Percentiles rank a stretch among this genome's conserved stretches.
phyloP scores from a whole-genome alignment of 2,329 filamentous ascomycete genomes.

The Verticillium nubilum region DNA sequence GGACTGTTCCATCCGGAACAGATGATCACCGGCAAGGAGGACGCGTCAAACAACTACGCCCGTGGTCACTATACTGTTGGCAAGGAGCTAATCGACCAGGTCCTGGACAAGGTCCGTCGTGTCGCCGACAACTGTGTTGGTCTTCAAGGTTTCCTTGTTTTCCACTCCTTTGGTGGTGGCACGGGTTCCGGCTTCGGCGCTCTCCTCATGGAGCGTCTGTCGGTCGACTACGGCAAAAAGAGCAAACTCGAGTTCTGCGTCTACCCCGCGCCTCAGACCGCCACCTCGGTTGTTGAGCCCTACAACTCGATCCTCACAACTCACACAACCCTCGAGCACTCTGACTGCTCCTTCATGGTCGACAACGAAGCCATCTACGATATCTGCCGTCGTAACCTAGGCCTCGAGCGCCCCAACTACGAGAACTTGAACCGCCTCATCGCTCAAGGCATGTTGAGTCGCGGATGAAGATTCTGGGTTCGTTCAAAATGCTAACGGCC shows the following conservation, averaged over 20 bases:
- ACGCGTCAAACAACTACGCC: constrained; percentile 99
- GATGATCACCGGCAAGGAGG: constrained; percentile 99
- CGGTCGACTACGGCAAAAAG: constrained; percentile 99
- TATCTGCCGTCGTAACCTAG: constrained; percentile 96
- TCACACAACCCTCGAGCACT: constrained; percentile 98
- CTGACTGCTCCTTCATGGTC: constrained; percentile 99
- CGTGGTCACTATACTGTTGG: constrained; percentile 99
- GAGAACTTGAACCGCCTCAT: constrained; percentile 99
- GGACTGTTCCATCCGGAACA: constrained; percentile 97
- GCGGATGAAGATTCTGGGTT: neutral
- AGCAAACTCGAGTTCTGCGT: constrained; percentile 99
- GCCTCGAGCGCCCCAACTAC: constrained; percentile 94
- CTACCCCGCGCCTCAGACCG: constrained; percentile 95
- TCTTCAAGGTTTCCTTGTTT: constrained; percentile 98
- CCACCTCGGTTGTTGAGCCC: constrained; percentile 96
- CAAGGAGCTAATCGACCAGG: constrained; percentile 98
- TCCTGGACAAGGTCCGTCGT: constrained; percentile 94
- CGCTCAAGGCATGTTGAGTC: constrained; percentile 66
- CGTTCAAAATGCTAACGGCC: constrained; percentile 14
- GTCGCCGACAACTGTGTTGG: constrained; percentile 97
- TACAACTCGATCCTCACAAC: constrained; percentile 99
- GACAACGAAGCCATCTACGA: constrained; percentile 99
- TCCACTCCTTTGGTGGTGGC: constrained; percentile 99
- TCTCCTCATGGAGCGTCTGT: constrained; percentile 97
- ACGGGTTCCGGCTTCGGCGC: constrained; percentile 98